Percentiles rank a stretch among this genome's conserved stretches.
phyloP scores from a whole-genome alignment of 2,329 filamentous ascomycete species.

The Aureobasidium melanogenum region DNA sequence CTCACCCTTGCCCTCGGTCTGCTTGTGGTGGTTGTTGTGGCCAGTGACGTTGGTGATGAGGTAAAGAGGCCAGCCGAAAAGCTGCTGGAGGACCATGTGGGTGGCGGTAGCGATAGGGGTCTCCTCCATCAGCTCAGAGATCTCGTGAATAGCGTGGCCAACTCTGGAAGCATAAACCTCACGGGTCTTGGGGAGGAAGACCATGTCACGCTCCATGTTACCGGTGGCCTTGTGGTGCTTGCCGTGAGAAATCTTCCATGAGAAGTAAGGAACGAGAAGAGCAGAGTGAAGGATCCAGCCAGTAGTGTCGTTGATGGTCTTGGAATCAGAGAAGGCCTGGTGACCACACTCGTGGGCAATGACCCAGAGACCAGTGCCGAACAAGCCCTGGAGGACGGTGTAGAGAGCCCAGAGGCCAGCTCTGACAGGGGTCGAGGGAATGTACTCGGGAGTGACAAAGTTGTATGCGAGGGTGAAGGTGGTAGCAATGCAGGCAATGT shows the following conservation, averaged over 20 bases:
- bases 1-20: constrained; percentile 84
- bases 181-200: constrained; percentile 90
- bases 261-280: constrained; percentile 93
- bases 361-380: constrained; percentile 92
- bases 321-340: constrained; percentile 91
- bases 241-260: constrained; percentile 98
- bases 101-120: constrained; percentile 74
- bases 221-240: constrained; percentile 99
- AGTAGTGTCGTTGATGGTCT: constrained; percentile 79
- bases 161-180: constrained; percentile 68
- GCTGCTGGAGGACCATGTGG: constrained; percentile 73
- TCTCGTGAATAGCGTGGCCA: constrained; percentile 67
- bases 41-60: constrained; percentile 87
- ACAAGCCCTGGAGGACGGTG: constrained; percentile 80
- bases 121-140: constrained; percentile 87
- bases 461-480: constrained; percentile 86
- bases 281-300: constrained; percentile 86
- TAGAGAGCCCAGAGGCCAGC: constrained; percentile 57
- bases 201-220: constrained; percentile 97
- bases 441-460: constrained; percentile 74
- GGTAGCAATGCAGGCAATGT: constrained; percentile 60
- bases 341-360: constrained; percentile 97
- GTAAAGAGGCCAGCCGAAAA: constrained; percentile 90
- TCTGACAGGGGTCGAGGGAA: constrained; percentile 62
- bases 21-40: constrained; percentile 87